A percentile compares a stretch with the other conserved stretches of the same genome.
phyloP scores from a whole-genome alignment of 163 green algal genomes.

The Chlamydomonas reinhardtii region DNA sequence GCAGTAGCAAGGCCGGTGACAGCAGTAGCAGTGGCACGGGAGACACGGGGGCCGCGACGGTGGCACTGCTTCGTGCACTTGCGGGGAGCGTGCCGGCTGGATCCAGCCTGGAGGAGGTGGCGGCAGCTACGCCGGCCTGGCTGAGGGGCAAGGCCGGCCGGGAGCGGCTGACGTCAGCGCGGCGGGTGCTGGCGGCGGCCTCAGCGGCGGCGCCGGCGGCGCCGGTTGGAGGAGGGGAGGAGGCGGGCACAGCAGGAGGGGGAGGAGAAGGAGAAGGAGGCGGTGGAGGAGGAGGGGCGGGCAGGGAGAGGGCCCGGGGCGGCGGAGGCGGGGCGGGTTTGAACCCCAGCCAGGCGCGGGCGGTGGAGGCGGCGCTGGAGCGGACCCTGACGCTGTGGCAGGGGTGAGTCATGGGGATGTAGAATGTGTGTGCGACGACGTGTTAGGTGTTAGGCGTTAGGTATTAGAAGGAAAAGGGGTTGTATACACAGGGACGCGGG shows the following conservation, averaged over 20 bases:
- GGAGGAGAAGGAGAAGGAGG: neutral
- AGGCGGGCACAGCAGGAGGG: neutral
- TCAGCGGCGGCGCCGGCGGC: neutral
- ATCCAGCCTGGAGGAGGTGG: conserved; percentile 15
- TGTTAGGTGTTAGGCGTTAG: too few relatives aligned
- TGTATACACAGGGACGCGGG: too few relatives aligned
- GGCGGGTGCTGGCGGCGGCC: conserved; percentile 23
- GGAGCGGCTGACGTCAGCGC: conserved; percentile 43
- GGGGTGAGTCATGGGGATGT: conserved; percentile 36
- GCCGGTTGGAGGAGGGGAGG: too few relatives aligned
- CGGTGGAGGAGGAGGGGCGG: neutral
- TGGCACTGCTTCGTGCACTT: conserved; percentile 45
- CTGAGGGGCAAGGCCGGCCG: conserved; percentile 15
- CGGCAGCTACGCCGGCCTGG: conserved; percentile 31
- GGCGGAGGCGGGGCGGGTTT: conserved; percentile 24
- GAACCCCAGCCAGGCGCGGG: conserved; percentile 63
- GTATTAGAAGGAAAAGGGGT: too few relatives aligned
- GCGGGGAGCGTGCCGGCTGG: conserved; percentile 34
- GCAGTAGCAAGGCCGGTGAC: neutral
- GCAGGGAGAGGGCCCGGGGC: neutral
- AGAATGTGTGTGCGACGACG: too few relatives aligned
- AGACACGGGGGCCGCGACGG: too few relatives aligned
- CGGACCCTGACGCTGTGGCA: conserved; percentile 75
- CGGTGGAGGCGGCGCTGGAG: conserved; percentile 60
- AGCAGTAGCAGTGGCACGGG: neutral